Evolutionary conservation across 371 early-diverging fungal genomes (phyloP).

Genomic region (Syncephalis fuscata): DNA sequence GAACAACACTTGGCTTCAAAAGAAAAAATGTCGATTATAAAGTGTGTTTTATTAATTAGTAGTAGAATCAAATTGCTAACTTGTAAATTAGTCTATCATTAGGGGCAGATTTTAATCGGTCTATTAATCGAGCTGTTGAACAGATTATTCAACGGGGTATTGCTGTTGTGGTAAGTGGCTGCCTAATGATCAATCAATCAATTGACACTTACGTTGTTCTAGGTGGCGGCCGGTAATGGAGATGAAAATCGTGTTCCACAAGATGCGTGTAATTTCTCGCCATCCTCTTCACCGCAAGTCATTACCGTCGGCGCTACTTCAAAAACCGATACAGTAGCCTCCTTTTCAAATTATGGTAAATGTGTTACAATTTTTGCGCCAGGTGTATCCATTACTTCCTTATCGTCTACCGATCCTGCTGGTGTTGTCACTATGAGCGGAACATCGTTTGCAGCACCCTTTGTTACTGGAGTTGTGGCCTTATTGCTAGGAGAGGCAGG

Average conservation of each 20-base stretch:
- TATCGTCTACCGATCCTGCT: constrained; percentile 60
- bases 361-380: constrained; percentile 59
- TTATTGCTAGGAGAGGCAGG: constrained; percentile 13
- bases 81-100: constrained; percentile 8
- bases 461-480: constrained; percentile 59
- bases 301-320: constrained; percentile 53
- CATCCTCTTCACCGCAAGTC: constrained; percentile 29
- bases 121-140: constrained; percentile 23
- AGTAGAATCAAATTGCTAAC: not conserved
- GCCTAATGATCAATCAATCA: constrained; percentile 41
- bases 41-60: constrained; percentile 1
- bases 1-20: not conserved
- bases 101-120: constrained; percentile 19
- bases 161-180: constrained; percentile 44
- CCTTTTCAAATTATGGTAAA: constrained; percentile 54
- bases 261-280: constrained; percentile 37
- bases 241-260: constrained; percentile 32
- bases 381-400: constrained; percentile 76
- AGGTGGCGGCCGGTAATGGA: constrained; percentile 47
- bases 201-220: not conserved
- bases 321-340: constrained; percentile 31
- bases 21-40: not conserved
- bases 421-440: constrained; percentile 54
- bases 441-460: constrained; percentile 74
- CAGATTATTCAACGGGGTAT: not conserved